These are phyloP conservation scores for Coleophoma cylindrospora DNA, from an alignment of 2,329 filamentous ascomycete species.

Conservation along the genomic window DNA sequence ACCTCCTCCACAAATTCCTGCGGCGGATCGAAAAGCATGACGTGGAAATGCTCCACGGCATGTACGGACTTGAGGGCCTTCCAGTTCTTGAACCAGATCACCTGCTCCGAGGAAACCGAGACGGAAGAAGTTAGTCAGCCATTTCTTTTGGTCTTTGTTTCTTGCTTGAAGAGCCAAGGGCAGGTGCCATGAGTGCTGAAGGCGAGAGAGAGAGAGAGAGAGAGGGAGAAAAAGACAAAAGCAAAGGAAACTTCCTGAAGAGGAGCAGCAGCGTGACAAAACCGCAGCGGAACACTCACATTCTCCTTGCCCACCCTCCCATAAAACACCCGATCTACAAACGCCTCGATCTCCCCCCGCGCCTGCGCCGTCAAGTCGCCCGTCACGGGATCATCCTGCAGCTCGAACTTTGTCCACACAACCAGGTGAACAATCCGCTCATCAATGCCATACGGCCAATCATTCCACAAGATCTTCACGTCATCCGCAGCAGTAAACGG, in stretches of 20 bases:
- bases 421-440: constrained; percentile 73
- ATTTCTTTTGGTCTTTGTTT: no score
- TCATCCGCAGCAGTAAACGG: constrained; percentile 36
- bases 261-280: neutral
- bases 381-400: constrained; percentile 59
- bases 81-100: constrained; percentile 91
- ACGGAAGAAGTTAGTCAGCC: no score
- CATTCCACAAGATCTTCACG: constrained; percentile 73
- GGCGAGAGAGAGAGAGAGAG: no score
- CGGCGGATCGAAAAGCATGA: constrained; percentile 81
- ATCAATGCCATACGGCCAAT: constrained; percentile 88
- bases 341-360: constrained; percentile 62
- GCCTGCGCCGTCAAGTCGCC: constrained; percentile 60
- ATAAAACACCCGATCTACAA: constrained; percentile 63
- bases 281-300: constrained; percentile 35
- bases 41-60: constrained; percentile 88
- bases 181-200: no score
- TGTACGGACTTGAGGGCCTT: constrained; percentile 76
- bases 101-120: constrained; percentile 26
- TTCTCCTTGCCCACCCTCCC: constrained; percentile 42
- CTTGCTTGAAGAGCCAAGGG: no score
- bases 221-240: neutral
- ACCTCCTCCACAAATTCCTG: constrained; percentile 62
- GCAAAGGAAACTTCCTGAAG: constrained; percentile 23
- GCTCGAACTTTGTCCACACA: constrained; percentile 83